These are phyloP conservation scores for Linnemannia elongata DNA, from an alignment of 192 early-diverging fungal species.

Conservation along the genomic window DNA sequence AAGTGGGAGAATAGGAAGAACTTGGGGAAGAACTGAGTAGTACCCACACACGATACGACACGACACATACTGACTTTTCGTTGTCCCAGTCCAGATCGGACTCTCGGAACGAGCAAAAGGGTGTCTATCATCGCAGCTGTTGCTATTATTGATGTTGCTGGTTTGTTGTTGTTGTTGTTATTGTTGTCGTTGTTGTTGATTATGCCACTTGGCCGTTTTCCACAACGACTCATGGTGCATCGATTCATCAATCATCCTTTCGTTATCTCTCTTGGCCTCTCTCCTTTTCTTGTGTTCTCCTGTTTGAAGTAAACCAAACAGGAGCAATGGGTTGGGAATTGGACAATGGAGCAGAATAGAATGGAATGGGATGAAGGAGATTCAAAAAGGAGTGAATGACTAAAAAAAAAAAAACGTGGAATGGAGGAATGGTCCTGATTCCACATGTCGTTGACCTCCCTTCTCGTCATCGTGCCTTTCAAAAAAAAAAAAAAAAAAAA, in stretches of 20 bases:
- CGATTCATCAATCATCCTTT: neutral
- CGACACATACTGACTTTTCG: neutral
- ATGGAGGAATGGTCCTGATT: neutral
- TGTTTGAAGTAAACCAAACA: too few relatives aligned
- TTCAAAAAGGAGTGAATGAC: neutral
- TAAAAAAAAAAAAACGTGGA: neutral
- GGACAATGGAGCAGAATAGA: neutral
- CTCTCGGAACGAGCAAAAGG: neutral
- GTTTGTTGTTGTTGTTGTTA: too few relatives aligned
- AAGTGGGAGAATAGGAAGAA: neutral
- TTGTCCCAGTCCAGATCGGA: neutral
- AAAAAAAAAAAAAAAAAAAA: neutral
- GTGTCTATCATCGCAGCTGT: too few relatives aligned
- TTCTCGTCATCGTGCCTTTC: neutral
- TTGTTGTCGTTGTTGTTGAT: neutral
- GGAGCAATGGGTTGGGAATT: neutral
- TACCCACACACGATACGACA: neutral
- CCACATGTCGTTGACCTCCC: neutral
- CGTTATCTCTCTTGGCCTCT: neutral
- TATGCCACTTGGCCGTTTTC: constrained; percentile 1
- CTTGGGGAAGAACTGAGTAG: neutral
- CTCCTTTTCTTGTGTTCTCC: neutral
- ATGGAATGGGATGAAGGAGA: neutral
- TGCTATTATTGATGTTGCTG: too few relatives aligned
- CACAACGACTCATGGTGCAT: neutral